Conservation (phyloP, 1,284 basidiomycete species). For the Flammula alnicola region DNA sequence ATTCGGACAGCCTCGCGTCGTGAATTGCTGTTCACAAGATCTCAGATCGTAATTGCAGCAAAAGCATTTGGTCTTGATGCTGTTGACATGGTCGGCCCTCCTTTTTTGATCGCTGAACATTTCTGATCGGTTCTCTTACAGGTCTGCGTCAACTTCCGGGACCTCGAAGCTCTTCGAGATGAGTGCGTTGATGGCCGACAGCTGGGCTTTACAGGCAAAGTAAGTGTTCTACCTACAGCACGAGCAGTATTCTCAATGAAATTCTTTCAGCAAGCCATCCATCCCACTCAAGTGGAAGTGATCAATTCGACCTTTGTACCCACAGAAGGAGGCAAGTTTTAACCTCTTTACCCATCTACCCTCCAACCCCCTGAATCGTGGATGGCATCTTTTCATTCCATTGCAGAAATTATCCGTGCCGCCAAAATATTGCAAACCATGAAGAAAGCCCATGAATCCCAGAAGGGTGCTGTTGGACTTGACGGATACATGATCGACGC, state of each 20-base stretch:
- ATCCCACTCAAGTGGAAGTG: conserved; percentile 82
- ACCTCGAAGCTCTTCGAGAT: conserved; percentile 67
- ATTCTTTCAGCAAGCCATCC: conserved; percentile 84
- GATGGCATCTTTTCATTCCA: background rate
- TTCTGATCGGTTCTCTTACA: conserved; percentile 31
- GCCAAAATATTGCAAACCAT: conserved; percentile 74
- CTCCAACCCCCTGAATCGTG: too few species aligned
- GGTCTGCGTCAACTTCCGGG: conserved; percentile 92
- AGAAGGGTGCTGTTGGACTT: conserved; percentile 54
- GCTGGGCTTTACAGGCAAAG: conserved; percentile 89
- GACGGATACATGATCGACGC: conserved; percentile 91
- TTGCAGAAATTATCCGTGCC: conserved; percentile 78
- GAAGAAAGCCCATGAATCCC: conserved; percentile 53
- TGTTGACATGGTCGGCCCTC: conserved; percentile 78
- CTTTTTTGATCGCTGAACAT: background rate
- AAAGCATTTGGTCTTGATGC: conserved; percentile 86
- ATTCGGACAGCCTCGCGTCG: conserved; percentile 75
- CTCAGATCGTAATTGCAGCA: conserved; percentile 82
- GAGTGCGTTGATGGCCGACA: conserved; percentile 82
- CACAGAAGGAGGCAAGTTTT: conserved; percentile 60
- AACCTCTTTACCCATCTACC: background rate
- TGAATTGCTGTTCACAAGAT: conserved; percentile 88
- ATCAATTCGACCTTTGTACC: conserved; percentile 87
- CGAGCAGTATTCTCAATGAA: background rate
- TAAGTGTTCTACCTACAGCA: conserved; percentile 25